Evolutionary conservation across 163 green algal genomes (phyloP), one percentile per base, ranked within the genome.

Genomic region (Chlorella variabilis): DNA sequence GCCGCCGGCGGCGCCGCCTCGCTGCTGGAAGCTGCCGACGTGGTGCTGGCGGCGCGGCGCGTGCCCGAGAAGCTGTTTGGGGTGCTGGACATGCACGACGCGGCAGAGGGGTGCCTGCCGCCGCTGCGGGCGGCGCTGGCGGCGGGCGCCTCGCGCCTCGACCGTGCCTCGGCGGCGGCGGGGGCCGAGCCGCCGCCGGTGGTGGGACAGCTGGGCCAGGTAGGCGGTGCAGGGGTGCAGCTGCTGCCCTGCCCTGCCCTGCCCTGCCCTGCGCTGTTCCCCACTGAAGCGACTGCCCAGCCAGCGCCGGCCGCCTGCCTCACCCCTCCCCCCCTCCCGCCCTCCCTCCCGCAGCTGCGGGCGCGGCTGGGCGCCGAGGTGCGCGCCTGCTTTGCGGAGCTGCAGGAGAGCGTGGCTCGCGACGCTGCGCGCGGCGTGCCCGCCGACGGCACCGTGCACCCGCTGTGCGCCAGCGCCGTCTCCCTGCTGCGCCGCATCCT

Each of bases 391-490:
- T 94, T 94, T 62, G 31, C 38, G 0, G 87, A 90, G 38, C 91
- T 93, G 51, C 83, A 92, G 68, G 75, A 81, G 3, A 20, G 29
- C 18, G 38, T 81, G 58, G 51, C 59, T 1, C 75, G 58, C 1
- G 75, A 81, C 20, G 75, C 59, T 0, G 75, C 39, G 20, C 82
- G 87, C 41, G 71, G 21, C 77, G 58, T 80, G 78, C 81, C 91
- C 8, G 65, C 89, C n/a, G 92, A 95, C 80, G 92, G 91, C 54
- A 95, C 92, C 11, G 89, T 96, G 67, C 92, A 96, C 86, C 92
- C 92, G 3, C 84, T 94, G 20, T 87, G 87, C 25, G 92, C 92
- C 23, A 81, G 87, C 38, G 90, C 85, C 11, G 82, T 95, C 21
- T 81, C 69, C 31, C 93, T 91, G 69, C 84, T 96, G 15, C 92